Evolutionary conservation across 345 rosid species (phyloP).

Genomic region (Rhizophora apiculata): DNA sequence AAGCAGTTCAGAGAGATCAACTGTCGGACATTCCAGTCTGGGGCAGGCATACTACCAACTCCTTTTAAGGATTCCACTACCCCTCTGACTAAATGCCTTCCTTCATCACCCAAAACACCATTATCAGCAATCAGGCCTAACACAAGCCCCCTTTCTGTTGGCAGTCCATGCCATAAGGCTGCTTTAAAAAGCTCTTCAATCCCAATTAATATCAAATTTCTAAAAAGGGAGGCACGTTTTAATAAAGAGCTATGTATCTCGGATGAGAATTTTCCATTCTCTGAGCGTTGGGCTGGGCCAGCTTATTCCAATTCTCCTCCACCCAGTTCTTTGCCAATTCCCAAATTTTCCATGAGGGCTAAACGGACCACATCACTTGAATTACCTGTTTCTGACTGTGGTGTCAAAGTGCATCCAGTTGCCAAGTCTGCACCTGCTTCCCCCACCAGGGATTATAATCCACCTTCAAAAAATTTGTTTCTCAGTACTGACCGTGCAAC

Average conservation of each 20-base stretch:
- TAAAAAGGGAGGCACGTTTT: constrained; percentile 25
- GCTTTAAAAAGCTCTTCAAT: constrained; percentile 47
- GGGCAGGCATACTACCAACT: constrained; percentile 69
- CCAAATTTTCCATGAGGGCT: constrained; percentile 66
- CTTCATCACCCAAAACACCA: constrained; percentile 28
- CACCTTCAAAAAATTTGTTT: constrained; percentile 42
- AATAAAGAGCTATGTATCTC: constrained; percentile 25
- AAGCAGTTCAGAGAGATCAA: constrained; percentile 53
- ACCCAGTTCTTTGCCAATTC: constrained; percentile 87
- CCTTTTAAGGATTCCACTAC: constrained; percentile 38
- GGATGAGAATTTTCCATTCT: constrained; percentile 34
- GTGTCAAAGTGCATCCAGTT: constrained; percentile 37
- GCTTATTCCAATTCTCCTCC: constrained; percentile 97
- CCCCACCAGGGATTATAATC: constrained; percentile 55
- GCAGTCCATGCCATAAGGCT: constrained; percentile 11
- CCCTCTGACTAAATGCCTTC: constrained; percentile 31
- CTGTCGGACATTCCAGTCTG: constrained; percentile 73
- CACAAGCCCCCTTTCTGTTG: constrained; percentile 13
- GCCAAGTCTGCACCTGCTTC: constrained; percentile 89
- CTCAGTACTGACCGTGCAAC: constrained; percentile 73
- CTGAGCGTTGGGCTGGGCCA: constrained; percentile 98
- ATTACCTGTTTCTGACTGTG: constrained; percentile 39
- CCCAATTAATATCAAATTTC: constrained; percentile 35
- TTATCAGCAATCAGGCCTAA: constrained; percentile 6
- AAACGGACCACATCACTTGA: constrained; percentile 64